Conservation (phyloP, 2,329 filamentous ascomycete genomes). For the Podosphaera xanthii region DNA sequence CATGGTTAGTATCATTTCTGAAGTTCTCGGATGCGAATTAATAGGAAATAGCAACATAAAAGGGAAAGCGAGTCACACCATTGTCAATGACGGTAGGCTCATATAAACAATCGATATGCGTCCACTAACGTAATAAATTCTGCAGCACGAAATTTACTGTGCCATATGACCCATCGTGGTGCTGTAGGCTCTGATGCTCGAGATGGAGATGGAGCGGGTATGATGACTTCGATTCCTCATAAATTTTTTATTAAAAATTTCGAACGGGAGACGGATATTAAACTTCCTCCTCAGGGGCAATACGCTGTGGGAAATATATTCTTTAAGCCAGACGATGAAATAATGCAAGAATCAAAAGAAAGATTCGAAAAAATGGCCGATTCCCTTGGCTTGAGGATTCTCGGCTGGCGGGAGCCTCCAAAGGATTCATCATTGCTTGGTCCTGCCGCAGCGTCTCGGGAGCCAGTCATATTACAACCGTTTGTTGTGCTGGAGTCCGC, state of each 20-base stretch:
- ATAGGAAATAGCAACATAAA: conserved; percentile 59
- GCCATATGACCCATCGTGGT: conserved; percentile 99
- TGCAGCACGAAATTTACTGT: conserved; percentile 71
- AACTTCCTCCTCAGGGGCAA: conserved; percentile 70
- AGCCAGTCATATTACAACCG: conserved; percentile 86
- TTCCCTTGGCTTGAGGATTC: conserved; percentile 63
- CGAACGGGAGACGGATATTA: conserved; percentile 68
- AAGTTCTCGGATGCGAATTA: conserved; percentile 5
- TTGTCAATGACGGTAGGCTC: conserved; percentile 73
- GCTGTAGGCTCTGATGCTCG: conserved; percentile 93
- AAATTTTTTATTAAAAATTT: conserved; percentile 99
- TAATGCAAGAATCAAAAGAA: conserved; percentile 70
- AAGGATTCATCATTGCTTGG: conserved; percentile 83
- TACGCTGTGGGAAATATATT: conserved; percentile 96
- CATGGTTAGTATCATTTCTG: conserved; percentile 42
- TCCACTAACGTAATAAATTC: not conserved
- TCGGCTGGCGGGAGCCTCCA: conserved; percentile 92
- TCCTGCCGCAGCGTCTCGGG: conserved; percentile 75
- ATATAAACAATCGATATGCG: conserved; percentile 2
- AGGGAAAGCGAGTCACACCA: conserved; percentile 91
- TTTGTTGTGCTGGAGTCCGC: conserved; percentile 74
- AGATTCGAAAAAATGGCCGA: conserved; percentile 89
- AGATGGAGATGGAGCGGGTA: conserved; percentile 94
- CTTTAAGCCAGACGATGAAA: conserved; percentile 89
- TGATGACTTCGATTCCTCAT: conserved; percentile 98